phyloP scores from a whole-genome alignment of 2,329 filamentous ascomycete genomes.

The Aspergillus pseudoglaucus region DNA sequence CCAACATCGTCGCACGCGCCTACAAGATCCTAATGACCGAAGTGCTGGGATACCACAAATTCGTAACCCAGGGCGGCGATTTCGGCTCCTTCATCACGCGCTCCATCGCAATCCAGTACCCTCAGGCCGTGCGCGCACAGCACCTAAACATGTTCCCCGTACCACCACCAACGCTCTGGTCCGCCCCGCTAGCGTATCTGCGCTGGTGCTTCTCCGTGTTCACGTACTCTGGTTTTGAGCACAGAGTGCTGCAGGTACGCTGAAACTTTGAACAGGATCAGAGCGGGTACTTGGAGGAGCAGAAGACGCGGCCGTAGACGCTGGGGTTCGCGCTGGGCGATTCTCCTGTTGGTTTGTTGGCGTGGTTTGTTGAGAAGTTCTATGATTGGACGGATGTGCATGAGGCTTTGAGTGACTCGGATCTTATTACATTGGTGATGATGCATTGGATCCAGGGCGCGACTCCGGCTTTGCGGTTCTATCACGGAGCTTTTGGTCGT shows the following conservation, averaged over 20 bases:
- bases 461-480: slow-evolving; percentile 10
- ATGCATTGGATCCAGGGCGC: slow-evolving; percentile 18
- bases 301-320: slow-evolving; percentile 15
- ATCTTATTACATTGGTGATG: slow-evolving; percentile 23
- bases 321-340: slow-evolving; percentile 19
- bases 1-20: slow-evolving; percentile 6
- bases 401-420: slow-evolving; percentile 14
- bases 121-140: slow-evolving; percentile 11
- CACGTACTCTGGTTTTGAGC: slow-evolving; percentile 3
- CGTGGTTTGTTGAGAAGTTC: slow-evolving; percentile 22
- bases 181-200: slow-evolving; percentile 5
- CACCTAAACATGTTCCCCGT: slow-evolving; percentile 18
- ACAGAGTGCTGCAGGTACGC: neutral
- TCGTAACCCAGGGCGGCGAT: slow-evolving; percentile 23
- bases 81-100: slow-evolving; percentile 20
- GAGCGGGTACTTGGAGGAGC: slow-evolving; percentile 8
- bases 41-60: slow-evolving; percentile 15
- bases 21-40: slow-evolving; percentile 17
- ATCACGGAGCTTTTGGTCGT: slow-evolving; percentile 8
- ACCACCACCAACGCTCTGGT: slow-evolving; percentile 6
- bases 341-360: slow-evolving; percentile 20
- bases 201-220: slow-evolving; percentile 5
- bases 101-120: slow-evolving; percentile 16
- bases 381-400: slow-evolving; percentile 11
- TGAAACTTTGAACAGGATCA: slow-evolving; percentile 5